These are phyloP conservation scores for Blastobotrys chiropterorum DNA, from an alignment of 805 yeast species.

Conservation along the genomic window DNA sequence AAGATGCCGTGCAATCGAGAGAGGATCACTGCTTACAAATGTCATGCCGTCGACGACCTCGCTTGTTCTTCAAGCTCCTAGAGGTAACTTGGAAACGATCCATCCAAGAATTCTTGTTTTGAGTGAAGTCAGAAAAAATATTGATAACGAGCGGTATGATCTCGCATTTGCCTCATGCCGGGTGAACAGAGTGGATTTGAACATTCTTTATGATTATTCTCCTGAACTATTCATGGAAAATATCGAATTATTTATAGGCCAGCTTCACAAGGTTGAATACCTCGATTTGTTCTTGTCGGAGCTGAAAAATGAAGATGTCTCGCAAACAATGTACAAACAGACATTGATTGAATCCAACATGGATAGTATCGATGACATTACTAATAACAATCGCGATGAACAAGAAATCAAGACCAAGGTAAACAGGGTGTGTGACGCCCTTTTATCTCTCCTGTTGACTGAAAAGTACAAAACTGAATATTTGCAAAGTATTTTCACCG, in stretches of 20 bases:
- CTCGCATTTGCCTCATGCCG: conserved; percentile 83
- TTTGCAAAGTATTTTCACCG: conserved; percentile 76
- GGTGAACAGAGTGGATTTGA: conserved; percentile 85
- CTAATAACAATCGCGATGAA: conserved; percentile 16
- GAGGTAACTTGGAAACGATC: conserved; percentile 94
- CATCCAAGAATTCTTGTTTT: conserved; percentile 90
- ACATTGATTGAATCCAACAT: conserved; percentile 35
- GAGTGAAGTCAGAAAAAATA: conserved; percentile 68
- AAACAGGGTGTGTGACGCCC: conserved; percentile 67
- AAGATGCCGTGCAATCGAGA: conserved; percentile 79
- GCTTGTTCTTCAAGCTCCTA: conserved; percentile 84
- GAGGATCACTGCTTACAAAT: conserved; percentile 82
- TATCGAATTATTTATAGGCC: conserved; percentile 59
- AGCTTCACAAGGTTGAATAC: conserved; percentile 66
- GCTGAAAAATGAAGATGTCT: conserved; percentile 78
- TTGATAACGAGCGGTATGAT: conserved; percentile 49
- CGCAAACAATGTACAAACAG: conserved; percentile 73
- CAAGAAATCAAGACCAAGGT: conserved; percentile 37
- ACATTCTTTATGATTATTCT: conserved; percentile 80
- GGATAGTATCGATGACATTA: background rate
- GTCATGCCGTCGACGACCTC: conserved; percentile 76
- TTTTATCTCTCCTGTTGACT: conserved; percentile 49
- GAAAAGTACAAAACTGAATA: conserved; percentile 51
- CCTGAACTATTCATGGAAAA: conserved; percentile 63
- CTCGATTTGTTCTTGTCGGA: conserved; percentile 84